Evolutionary conservation across 2,329 filamentous ascomycete species (phyloP).

Genomic region (Saccharata proteae): DNA sequence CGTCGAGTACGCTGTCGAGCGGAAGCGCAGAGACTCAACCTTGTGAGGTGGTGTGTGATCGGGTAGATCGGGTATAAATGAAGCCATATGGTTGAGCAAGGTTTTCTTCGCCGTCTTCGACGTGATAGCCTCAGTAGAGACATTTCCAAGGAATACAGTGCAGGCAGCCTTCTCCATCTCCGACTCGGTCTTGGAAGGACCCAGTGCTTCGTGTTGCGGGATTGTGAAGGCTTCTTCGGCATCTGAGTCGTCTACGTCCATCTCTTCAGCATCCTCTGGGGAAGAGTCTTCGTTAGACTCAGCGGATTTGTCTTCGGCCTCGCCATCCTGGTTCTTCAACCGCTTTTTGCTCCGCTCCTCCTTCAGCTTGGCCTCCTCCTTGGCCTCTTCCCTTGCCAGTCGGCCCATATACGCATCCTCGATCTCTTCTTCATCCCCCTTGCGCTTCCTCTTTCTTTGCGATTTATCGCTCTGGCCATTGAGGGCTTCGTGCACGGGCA

Average conservation of each 20-base stretch:
- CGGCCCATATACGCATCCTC: slow-evolving; percentile 59
- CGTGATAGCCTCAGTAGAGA: slow-evolving; percentile 69
- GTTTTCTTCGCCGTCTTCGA: slow-evolving; percentile 71
- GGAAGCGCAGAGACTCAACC: slow-evolving; percentile 85
- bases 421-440: slow-evolving; percentile 51
- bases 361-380: slow-evolving; percentile 20
- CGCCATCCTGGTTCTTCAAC: slow-evolving; percentile 22
- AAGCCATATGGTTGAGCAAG: slow-evolving; percentile 64
- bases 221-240: slow-evolving; percentile 41
- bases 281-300: slow-evolving; percentile 10
- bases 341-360: slow-evolving; percentile 24
- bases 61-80: slow-evolving; percentile 48
- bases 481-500: slow-evolving; percentile 19
- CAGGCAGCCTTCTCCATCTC: slow-evolving; percentile 77
- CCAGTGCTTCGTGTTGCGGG: slow-evolving; percentile 38
- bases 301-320: slow-evolving; percentile 9
- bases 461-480: slow-evolving; percentile 12
- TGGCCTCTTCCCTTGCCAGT: slow-evolving; percentile 38
- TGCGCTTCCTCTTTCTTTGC: slow-evolving; percentile 35
- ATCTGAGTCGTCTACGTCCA: slow-evolving; percentile 17
- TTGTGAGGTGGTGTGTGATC: slow-evolving; percentile 47
- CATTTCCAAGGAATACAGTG: slow-evolving; percentile 88
- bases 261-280: slow-evolving; percentile 9
- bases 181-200: slow-evolving; percentile 28
- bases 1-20: slow-evolving; percentile 76